phyloP scores from a whole-genome alignment of 768 basidiomycete genomes.

The Phanerochaete sordida region DNA sequence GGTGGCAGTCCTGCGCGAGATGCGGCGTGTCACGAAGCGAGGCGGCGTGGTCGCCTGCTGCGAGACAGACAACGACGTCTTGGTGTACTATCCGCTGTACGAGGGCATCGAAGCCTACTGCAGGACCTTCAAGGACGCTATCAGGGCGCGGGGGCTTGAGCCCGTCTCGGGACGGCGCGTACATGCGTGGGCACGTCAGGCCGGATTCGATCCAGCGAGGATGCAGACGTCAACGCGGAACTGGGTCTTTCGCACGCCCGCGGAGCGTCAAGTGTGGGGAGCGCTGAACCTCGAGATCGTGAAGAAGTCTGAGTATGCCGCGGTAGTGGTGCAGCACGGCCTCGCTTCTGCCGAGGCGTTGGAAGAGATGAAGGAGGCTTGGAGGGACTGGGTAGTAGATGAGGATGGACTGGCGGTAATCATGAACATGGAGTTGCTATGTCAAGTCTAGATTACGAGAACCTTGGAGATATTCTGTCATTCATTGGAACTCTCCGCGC shows the following conservation, averaged over 20 bases:
- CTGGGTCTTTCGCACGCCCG: conserved; percentile 33
- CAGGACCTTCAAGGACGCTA: too few species aligned
- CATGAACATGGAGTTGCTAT: conserved; percentile 5
- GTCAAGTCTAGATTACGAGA: background rate
- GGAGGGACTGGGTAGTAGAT: conserved; percentile 6
- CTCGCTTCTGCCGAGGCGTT: conserved; percentile 19
- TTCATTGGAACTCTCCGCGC: too few species aligned
- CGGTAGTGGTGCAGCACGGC: conserved; percentile 27
- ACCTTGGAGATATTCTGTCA: too few species aligned
- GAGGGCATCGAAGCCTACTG: too few species aligned
- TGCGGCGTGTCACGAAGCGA: conserved; percentile 42
- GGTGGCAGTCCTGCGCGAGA: conserved; percentile 38
- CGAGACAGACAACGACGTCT: conserved; percentile 24
- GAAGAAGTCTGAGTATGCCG: conserved; percentile 29
- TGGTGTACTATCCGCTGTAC: too few species aligned
- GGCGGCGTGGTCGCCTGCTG: conserved; percentile 44
- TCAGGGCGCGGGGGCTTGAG: conserved; percentile 24
- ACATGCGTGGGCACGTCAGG: conserved; percentile 35
- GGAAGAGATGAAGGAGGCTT: conserved; percentile 2
- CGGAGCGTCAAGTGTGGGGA: conserved; percentile 37
- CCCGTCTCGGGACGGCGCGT: conserved; percentile 37
- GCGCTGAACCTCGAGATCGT: conserved; percentile 35
- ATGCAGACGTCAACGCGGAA: conserved; percentile 28
- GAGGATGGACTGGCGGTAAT: conserved; percentile 9
- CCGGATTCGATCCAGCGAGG: conserved; percentile 28